A percentile compares a stretch with the other conserved stretches of the same genome.
These are phyloP conservation scores for Pseudogymnoascus sp. DNA, from an alignment of 2,329 filamentous ascomycete species.

Conservation along the genomic window DNA sequence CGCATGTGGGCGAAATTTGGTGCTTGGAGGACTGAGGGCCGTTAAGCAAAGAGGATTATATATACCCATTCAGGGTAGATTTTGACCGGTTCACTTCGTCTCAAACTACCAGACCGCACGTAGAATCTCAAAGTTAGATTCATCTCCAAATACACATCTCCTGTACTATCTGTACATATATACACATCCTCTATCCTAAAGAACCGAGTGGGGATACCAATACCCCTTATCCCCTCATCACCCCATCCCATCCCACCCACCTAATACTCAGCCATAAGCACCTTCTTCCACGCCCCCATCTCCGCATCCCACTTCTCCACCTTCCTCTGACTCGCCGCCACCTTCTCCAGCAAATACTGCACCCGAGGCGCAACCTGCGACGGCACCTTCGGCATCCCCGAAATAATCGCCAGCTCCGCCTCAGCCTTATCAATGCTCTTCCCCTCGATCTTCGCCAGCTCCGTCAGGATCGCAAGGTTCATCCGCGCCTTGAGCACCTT, in stretches of 20 bases:
- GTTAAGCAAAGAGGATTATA: too few species aligned
- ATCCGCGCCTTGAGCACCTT: slow-evolving; percentile 64
- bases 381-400: slow-evolving; percentile 60
- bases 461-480: slow-evolving; percentile 59
- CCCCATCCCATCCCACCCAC: too few species aligned
- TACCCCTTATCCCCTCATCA: too few species aligned
- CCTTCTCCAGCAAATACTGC: slow-evolving; percentile 64
- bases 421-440: slow-evolving; percentile 72
- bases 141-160: neutral
- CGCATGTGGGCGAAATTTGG: too few species aligned
- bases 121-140: neutral
- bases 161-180: slow-evolving; percentile 1
- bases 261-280: slow-evolving; percentile 44
- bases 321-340: slow-evolving; percentile 65
- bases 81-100: too few species aligned
- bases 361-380: slow-evolving; percentile 58
- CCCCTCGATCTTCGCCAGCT: slow-evolving; percentile 63
- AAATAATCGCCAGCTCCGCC: slow-evolving; percentile 65
- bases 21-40: too few species aligned
- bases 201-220: neutral
- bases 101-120: too few species aligned
- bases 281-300: slow-evolving; percentile 62
- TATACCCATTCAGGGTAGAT: too few species aligned
- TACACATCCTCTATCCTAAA: neutral
- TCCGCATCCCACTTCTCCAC: slow-evolving; percentile 67